Percentiles rank a stretch among this genome's conserved stretches.
phyloP scores from a whole-genome alignment of 83 land plant genomes.

The Thuja plicata region DNA sequence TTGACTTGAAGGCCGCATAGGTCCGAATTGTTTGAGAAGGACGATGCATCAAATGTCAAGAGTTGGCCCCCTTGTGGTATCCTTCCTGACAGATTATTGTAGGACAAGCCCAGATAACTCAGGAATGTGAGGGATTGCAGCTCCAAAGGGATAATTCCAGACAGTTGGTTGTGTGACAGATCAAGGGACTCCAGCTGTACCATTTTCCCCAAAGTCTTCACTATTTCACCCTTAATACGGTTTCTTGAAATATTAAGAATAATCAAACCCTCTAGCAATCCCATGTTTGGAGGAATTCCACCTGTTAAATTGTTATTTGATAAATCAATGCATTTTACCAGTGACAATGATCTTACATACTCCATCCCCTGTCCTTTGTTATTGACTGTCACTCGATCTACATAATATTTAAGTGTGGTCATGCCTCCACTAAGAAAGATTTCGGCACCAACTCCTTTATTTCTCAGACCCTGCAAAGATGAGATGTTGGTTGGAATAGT shows the following conservation, averaged over 20 bases:
- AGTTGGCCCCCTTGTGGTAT: slow-evolving; percentile 46
- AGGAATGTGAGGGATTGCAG: slow-evolving; percentile 27
- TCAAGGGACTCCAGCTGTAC: slow-evolving; percentile 41
- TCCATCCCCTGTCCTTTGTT: slow-evolving; percentile 29
- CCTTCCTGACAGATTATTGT: slow-evolving; percentile 45
- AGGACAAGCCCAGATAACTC: slow-evolving; percentile 36
- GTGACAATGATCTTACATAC: slow-evolving; percentile 11
- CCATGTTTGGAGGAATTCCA: slow-evolving; percentile 32
- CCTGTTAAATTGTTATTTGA: slow-evolving; percentile 47
- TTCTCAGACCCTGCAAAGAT: not conserved
- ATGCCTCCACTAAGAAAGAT: not conserved
- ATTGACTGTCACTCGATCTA: slow-evolving; percentile 11
- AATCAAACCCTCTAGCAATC: slow-evolving; percentile 25
- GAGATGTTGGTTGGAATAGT: not conserved
- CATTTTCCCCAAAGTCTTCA: slow-evolving; percentile 29
- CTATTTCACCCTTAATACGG: slow-evolving; percentile 40
- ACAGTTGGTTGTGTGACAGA: slow-evolving; percentile 41
- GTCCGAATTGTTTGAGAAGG: slow-evolving; percentile 37
- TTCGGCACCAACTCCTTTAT: not conserved
- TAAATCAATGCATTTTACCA: slow-evolving; percentile 27
- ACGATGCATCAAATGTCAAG: slow-evolving; percentile 22
- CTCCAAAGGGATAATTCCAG: slow-evolving; percentile 44
- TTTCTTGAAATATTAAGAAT: slow-evolving; percentile 57
- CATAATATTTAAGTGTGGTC: not conserved
- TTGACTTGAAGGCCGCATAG: slow-evolving; percentile 58